A percentile compares a stretch with the other conserved stretches of the same genome.
Conservation (phyloP, 495 filamentous ascomycete genomes). For the Xeromyces bisporus region DNA sequence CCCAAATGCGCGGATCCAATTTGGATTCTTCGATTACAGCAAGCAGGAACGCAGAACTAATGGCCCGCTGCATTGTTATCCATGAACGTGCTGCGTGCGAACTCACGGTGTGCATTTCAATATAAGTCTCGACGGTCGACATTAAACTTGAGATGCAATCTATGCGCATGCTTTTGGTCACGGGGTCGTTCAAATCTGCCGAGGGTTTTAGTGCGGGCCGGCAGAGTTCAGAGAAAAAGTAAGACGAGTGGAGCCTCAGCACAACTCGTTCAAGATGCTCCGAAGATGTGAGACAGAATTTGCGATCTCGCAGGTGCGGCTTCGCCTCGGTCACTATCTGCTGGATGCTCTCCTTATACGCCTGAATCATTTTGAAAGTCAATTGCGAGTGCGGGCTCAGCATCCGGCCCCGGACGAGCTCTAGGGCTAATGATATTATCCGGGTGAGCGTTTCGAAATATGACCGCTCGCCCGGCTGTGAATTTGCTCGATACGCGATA, state of each 20-base stretch:
- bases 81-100: constrained; percentile 28
- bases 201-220: constrained; percentile 35
- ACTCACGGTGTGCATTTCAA: constrained; percentile 29
- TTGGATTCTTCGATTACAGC: constrained; percentile 30
- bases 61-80: constrained; percentile 30
- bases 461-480: constrained; percentile 21
- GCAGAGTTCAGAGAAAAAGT: constrained; percentile 42
- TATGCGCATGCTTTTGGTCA: constrained; percentile 25
- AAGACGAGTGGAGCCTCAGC: constrained; percentile 40
- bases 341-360: constrained; percentile 33
- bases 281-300: constrained; percentile 27
- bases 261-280: constrained; percentile 39
- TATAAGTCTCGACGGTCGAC: constrained; percentile 28
- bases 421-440: constrained; percentile 33
- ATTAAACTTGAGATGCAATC: constrained; percentile 27
- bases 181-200: constrained; percentile 16
- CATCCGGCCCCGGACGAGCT: constrained; percentile 41
- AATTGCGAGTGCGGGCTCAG: constrained; percentile 25
- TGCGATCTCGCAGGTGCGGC: constrained; percentile 33
- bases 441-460: constrained; percentile 40
- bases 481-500: constrained; percentile 27
- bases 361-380: constrained; percentile 28
- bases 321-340: constrained; percentile 35
- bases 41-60: constrained; percentile 31
- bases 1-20: constrained; percentile 21